Evolutionary conservation across 371 early-diverging fungal genomes (phyloP).

Genomic region (Mortierella sp.): DNA sequence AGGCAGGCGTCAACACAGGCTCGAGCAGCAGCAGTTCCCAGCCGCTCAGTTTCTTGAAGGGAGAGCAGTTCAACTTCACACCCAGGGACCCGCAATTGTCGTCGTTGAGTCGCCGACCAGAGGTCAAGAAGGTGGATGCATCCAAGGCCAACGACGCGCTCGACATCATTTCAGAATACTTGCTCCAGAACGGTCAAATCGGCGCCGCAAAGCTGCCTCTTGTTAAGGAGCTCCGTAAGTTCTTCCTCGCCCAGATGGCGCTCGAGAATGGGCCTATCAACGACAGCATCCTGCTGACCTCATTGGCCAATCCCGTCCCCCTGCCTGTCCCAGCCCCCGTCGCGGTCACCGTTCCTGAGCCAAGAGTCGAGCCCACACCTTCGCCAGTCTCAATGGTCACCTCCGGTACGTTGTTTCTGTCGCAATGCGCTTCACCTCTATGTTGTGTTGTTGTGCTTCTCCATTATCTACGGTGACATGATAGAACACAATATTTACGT

Average conservation of each 20-base stretch:
- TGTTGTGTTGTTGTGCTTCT: not conserved
- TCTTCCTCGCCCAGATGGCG: conserved; percentile 43
- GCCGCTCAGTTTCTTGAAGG: too few relatives aligned
- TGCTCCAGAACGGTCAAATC: conserved; percentile 50
- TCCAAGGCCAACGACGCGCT: conserved; percentile 48
- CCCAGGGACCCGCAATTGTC: conserved; percentile 28
- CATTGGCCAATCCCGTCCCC: conserved; percentile 8
- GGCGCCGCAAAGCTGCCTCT: conserved; percentile 52
- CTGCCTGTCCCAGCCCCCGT: not conserved
- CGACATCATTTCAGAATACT: conserved; percentile 54
- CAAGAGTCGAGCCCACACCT: not conserved
- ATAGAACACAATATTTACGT: not conserved
- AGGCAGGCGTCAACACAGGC: not conserved
- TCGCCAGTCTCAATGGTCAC: not conserved
- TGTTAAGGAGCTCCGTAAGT: conserved; percentile 52
- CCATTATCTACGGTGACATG: not conserved
- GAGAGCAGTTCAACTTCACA: conserved; percentile 20
- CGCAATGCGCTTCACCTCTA: not conserved
- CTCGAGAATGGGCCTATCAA: conserved; percentile 31
- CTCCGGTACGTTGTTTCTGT: conserved; percentile 15
- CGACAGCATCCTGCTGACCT: conserved; percentile 19
- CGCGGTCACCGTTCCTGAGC: conserved; percentile 1
- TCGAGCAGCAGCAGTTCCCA: not conserved
- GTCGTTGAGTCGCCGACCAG: conserved; percentile 31
- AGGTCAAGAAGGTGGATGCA: conserved; percentile 47